phyloP scores from a whole-genome alignment of 129 eudicot species.

The Escallonia herrerae region DNA sequence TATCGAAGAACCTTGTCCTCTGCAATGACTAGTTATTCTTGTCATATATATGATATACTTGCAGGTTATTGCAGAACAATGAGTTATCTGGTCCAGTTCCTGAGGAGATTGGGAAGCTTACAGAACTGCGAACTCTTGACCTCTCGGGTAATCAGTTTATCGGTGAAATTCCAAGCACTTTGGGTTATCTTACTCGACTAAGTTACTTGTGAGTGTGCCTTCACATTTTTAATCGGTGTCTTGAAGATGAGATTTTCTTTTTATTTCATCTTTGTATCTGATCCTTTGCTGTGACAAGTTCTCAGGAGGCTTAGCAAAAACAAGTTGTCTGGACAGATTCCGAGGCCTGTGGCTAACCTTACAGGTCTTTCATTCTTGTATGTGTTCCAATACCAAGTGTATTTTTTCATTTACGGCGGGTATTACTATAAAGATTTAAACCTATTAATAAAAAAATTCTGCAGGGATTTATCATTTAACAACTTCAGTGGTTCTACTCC shows the following conservation, averaged over 20 bases:
- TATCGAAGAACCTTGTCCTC: not conserved
- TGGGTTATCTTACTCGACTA: constrained; percentile 61
- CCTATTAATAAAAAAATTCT: constrained; percentile 1
- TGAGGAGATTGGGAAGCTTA: constrained; percentile 74
- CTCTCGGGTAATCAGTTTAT: constrained; percentile 73
- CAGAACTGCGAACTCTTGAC: constrained; percentile 72
- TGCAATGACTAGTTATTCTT: not conserved
- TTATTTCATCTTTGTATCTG: not conserved
- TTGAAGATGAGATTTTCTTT: too few relatives aligned
- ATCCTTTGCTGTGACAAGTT: constrained; percentile 13
- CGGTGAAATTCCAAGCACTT: constrained; percentile 82
- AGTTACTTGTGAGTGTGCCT: constrained; percentile 76
- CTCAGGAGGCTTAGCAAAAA: constrained; percentile 86
- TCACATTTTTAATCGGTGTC: not conserved
- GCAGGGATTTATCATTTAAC: constrained; percentile 87
- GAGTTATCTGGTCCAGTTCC: constrained; percentile 72
- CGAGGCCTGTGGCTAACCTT: constrained; percentile 78
- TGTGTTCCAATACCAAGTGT: constrained; percentile 20
- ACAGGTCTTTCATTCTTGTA: constrained; percentile 97
- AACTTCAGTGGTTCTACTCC: constrained; percentile 88
- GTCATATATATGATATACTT: not conserved
- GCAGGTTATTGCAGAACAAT: constrained; percentile 81
- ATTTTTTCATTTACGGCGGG: not conserved
- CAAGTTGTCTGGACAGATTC: constrained; percentile 78
- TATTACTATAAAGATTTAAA: not conserved